Evolutionary conservation across 148 eudicot species (phyloP), one percentile per base, ranked within the genome.

Genomic region (Vaccinium myrtillus): DNA sequence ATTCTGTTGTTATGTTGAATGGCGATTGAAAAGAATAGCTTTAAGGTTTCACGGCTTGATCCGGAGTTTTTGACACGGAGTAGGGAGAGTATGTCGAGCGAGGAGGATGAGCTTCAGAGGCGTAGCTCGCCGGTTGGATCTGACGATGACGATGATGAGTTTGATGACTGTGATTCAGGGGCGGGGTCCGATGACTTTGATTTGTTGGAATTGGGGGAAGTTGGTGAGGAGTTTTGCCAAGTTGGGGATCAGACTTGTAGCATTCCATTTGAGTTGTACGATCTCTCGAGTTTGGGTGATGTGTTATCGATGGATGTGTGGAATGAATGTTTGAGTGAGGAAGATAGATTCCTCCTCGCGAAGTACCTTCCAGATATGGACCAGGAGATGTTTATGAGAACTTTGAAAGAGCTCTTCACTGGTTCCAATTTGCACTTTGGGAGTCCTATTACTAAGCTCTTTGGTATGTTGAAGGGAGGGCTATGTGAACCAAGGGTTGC

Each of bases 111-210:
- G 89, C 88, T 89, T 59, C 84, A 54, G 36, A 87, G 84, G 86
- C 87, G 85, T 63, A 87, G 86, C 59, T 81, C 83, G 3, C 43
- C 54, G 2, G 88, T 87, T 14, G 96, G 90, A 79, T 92, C 94
- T 3, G 96, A 92, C 6, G 81, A 82, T 43, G 97, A 95, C 69
- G 81, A 78, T 1, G 94, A 92, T 4, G 74, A 32, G 74, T 91
- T 87, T 61, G 97, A 95, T 90, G 99, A 97, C 80, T 94, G 96
- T 88, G 99, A 97, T 89, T 97, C 99, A 1, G 99, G 99, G 82
- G 96, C 95, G 0, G 99, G 99, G 53, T 97, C 99, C 0, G 99
- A 97, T 83, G 99, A 97, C 86, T 95, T 91, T 78, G 99, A 97
- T 89, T 89, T 94, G 88, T 86, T 95, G 87, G 98, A 97, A 54